phyloP scores from a whole-genome alignment of 2,329 filamentous ascomycete genomes.

The Mycocentrospora acerina region DNA sequence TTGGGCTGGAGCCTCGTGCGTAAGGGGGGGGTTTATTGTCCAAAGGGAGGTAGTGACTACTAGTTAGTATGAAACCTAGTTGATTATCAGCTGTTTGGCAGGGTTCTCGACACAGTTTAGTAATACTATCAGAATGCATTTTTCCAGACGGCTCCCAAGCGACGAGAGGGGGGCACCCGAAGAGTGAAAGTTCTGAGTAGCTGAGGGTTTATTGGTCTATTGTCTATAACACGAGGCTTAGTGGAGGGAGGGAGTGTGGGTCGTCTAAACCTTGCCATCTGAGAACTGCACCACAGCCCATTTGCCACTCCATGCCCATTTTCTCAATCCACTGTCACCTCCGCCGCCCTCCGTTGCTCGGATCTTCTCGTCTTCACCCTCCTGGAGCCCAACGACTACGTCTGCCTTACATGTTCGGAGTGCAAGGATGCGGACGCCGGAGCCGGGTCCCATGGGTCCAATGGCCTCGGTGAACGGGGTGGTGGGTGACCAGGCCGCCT shows the following conservation, averaged over 20 bases:
- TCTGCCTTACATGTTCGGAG: conserved; percentile 96
- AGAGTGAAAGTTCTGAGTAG: no score
- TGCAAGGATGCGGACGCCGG: conserved; percentile 80
- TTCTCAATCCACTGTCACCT: conserved; percentile 67
- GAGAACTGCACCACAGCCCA: conserved; percentile 93
- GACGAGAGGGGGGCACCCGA: no score
- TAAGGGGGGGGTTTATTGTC: no score
- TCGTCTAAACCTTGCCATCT: conserved; percentile 58
- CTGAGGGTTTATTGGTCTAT: no score
- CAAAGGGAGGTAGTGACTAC: no score
- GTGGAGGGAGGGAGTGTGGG: no score
- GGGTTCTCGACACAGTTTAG: no score
- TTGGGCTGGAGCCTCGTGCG: conserved; percentile 7
- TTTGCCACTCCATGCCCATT: conserved; percentile 95
- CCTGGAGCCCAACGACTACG: conserved; percentile 82
- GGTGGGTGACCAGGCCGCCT: conserved; percentile 81
- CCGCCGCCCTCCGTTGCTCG: conserved; percentile 68
- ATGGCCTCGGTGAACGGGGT: conserved; percentile 84
- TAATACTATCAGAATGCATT: no score
- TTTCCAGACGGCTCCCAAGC: no score
- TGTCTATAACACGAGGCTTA: no score
- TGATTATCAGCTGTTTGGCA: no score
- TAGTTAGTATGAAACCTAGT: no score
- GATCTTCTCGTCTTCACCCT: conserved; percentile 81
- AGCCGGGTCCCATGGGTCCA: conserved; percentile 78